These are phyloP conservation scores for Backusella morwellensis DNA, from an alignment of 192 early-diverging fungal species.

Conservation along the genomic window DNA sequence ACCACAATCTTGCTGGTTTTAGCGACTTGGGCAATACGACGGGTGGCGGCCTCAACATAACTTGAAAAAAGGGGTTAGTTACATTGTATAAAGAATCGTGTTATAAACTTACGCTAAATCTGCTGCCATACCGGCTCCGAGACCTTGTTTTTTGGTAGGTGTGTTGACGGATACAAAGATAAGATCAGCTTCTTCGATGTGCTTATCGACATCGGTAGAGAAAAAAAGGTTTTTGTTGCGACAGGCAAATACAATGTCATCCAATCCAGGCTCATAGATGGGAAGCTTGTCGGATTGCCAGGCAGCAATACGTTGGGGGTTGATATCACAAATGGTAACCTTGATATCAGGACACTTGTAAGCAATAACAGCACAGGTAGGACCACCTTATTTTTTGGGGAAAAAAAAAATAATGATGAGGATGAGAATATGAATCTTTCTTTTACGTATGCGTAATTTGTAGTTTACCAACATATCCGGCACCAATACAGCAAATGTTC, in stretches of 20 bases:
- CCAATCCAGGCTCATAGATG: slow-evolving; percentile 92
- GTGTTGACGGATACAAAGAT: slow-evolving; percentile 95
- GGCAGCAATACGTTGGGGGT: slow-evolving; percentile 72
- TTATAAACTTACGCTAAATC: slow-evolving; percentile 69
- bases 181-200: slow-evolving; percentile 77
- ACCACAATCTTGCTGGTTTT: slow-evolving; percentile 83
- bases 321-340: slow-evolving; percentile 88
- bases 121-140: slow-evolving; percentile 76
- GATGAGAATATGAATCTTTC: background rate
- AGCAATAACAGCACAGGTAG: slow-evolving; percentile 90
- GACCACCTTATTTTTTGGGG: slow-evolving; percentile 59
- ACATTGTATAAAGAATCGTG: background rate
- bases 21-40: slow-evolving; percentile 78
- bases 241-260: slow-evolving; percentile 71
- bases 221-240: slow-evolving; percentile 86
- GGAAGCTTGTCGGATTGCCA: slow-evolving; percentile 90
- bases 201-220: slow-evolving; percentile 74
- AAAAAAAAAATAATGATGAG: background rate
- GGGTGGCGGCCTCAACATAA: slow-evolving; percentile 78
- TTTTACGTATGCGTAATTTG: background rate
- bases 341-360: slow-evolving; percentile 82
- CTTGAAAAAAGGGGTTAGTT: slow-evolving; percentile 25
- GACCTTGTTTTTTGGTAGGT: slow-evolving; percentile 74
- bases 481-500: slow-evolving; percentile 92
- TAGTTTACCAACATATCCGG: slow-evolving; percentile 86